Base-by-base conservation (phyloP, 805 yeast genomes). In the Candida ipomoeae region DNA sequence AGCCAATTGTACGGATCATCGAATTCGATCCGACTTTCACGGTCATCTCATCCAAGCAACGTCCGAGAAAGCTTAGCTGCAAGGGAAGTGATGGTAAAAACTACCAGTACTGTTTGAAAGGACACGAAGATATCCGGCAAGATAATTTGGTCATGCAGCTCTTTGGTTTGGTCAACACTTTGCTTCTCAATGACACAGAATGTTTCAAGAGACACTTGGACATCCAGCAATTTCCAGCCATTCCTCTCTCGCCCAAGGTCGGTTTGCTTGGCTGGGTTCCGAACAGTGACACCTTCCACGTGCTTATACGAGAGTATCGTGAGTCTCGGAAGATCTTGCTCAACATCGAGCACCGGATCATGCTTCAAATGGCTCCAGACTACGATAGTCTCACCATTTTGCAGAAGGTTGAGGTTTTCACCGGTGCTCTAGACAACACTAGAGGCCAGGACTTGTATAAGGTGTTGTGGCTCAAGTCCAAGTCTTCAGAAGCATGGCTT, bases 231-330 rank as follows among this genome's bases (percentile, higher is more conserved):
- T 94, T 82, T 70, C 85, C 97, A 0, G 97, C 97, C 0, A 92
- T 89, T 60, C 99, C 99, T 7, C 70, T 94, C 42, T 90, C 98
- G 2, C 99, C 99, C 21, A 90, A 89, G 61, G 89, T 96, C n/a
- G 99, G 99, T 54, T 68, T 94, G 46, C 70, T 94, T 40, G 96
- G 97, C 0, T 94, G 98, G 97, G 99, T 94, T 43, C 94, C 96
- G 6, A 92, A 94, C 65, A 86, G 96, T 61, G 99, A 95, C 62
- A 94, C 99, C 0, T 87, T 94, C 81, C 98, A 94, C 67, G 91
- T 85, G 6, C 75, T 94, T 55, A 92, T 94, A 48, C 80, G 90
- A 53, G 98, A 92, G 59, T 90, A 91, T 65, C 81, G 99, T 60
- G 97, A 90, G 57, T 85, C 92, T 6, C 80, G 96, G 51, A 91